A percentile compares a stretch with the other conserved stretches of the same genome.
phyloP scores from a whole-genome alignment of 306 rosid species.

The Oemleria cerasiformis region DNA sequence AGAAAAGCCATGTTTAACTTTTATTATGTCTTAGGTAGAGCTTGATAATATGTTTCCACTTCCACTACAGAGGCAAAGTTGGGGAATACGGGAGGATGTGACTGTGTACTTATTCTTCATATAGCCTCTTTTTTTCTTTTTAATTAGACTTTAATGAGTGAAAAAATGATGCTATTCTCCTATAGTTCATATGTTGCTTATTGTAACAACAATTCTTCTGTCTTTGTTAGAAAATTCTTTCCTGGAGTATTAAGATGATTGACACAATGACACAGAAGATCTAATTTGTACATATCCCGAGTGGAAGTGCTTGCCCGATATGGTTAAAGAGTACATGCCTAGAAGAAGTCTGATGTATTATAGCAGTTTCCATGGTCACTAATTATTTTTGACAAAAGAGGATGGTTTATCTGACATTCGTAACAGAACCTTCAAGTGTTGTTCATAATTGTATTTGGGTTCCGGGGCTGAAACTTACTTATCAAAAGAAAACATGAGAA shows the following conservation, averaged over 20 bases:
- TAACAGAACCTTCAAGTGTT: not conserved
- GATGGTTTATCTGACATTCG: not conserved
- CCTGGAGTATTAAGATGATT: not conserved
- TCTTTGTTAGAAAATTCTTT: not conserved
- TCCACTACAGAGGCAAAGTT: not conserved
- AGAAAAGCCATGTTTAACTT: too few relatives aligned
- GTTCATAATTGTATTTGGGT: not conserved
- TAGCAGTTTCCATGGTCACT: not conserved
- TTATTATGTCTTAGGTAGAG: too few relatives aligned
- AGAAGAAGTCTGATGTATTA: not conserved
- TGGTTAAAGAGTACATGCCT: not conserved
- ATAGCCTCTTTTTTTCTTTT: too few relatives aligned
- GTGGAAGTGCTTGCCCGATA: not conserved
- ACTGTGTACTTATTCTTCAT: too few relatives aligned
- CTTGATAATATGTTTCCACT: too few relatives aligned
- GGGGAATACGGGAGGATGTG: too few relatives aligned
- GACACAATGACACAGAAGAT: not conserved
- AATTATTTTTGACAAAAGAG: not conserved
- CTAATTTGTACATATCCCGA: not conserved
- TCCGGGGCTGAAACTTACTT: not conserved
- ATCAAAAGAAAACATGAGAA: too few relatives aligned
- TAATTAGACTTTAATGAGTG: not conserved
- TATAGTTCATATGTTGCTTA: not conserved
- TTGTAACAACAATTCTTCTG: not conserved
- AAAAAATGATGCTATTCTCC: not conserved